phyloP scores from a whole-genome alignment of 768 basidiomycete species.

The Mycena venus region DNA sequence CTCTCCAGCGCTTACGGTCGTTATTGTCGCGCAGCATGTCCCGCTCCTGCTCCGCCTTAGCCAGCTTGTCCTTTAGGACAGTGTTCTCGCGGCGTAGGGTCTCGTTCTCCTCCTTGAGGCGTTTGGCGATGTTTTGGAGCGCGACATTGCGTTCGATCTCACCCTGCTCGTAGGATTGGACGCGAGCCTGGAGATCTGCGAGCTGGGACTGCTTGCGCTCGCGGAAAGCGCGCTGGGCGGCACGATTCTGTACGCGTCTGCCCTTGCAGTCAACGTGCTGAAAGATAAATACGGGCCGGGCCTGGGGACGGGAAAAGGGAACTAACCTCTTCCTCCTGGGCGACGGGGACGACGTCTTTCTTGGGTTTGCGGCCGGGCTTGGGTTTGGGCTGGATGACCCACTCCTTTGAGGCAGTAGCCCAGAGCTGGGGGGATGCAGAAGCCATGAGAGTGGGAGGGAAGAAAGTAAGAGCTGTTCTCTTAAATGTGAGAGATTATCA shows the following conservation, averaged over 20 bases:
- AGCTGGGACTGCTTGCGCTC: constrained; percentile 92
- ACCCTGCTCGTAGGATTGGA: constrained; percentile 90
- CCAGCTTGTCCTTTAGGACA: constrained; percentile 65
- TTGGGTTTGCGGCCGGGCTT: constrained; percentile 92
- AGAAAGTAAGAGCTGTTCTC: constrained; percentile 40
- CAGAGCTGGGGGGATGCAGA: constrained; percentile 27
- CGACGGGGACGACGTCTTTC: constrained; percentile 63
- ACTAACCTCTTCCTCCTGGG: constrained; percentile 66
- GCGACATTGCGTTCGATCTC: constrained; percentile 91
- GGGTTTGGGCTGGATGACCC: constrained; percentile 89
- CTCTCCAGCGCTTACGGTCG: constrained; percentile 73
- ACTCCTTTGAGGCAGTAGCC: constrained; percentile 84
- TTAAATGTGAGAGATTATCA: constrained; percentile 20
- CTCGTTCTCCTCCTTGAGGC: constrained; percentile 90
- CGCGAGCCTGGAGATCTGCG: constrained; percentile 87
- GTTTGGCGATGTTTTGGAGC: constrained; percentile 85
- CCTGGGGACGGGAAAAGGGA: constrained; percentile 4
- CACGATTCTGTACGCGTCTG: constrained; percentile 85
- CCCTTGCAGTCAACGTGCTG: constrained; percentile 66
- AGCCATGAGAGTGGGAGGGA: constrained; percentile 56
- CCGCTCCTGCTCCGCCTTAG: constrained; percentile 55
- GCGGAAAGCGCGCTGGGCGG: constrained; percentile 90
- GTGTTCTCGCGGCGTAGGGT: constrained; percentile 76
- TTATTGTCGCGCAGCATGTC: constrained; percentile 44
- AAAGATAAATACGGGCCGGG: constrained; percentile 17